Percentiles rank a stretch among this genome's conserved stretches.
These are phyloP conservation scores for Trichoderma brevicompactum DNA, from an alignment of 2,329 filamentous ascomycete species.

Conservation along the genomic window DNA sequence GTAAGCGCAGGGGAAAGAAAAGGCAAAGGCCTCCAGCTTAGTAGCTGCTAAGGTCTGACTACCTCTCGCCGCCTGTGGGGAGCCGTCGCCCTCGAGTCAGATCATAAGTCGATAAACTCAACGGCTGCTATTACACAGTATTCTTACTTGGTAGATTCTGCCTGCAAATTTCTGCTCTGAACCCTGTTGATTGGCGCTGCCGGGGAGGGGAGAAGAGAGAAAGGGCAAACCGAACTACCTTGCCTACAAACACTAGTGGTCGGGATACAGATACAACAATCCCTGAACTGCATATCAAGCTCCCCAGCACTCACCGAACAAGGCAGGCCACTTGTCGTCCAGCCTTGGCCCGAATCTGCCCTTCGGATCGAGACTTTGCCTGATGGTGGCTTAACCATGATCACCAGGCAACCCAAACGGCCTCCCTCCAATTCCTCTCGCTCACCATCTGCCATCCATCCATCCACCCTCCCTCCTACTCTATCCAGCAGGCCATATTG, in stretches of 20 bases:
- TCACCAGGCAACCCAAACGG: constrained; percentile 9
- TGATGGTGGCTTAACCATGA: constrained; percentile 7
- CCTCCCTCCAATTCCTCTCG: neutral
- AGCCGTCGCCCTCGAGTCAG: constrained; percentile 16
- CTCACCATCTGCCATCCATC: constrained; percentile 1
- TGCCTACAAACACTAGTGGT: neutral
- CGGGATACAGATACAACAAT: neutral
- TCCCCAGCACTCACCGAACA: constrained; percentile 10
- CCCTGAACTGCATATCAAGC: neutral
- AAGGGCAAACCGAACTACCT: too few relatives aligned
- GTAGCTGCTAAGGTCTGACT: neutral
- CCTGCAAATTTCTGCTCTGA: too few relatives aligned
- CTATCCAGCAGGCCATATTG: neutral
- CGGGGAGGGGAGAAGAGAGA: too few relatives aligned
- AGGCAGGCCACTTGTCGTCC: neutral
- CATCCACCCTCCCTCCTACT: neutral
- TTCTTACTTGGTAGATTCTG: too few relatives aligned
- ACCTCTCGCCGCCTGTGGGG: neutral
- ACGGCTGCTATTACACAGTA: neutral
- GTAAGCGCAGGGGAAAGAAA: neutral
- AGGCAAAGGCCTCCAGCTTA: neutral
- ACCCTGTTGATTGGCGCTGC: too few relatives aligned
- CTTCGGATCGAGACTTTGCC: neutral
- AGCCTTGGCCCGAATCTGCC: constrained; percentile 5
- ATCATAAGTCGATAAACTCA: constrained; percentile 4